A percentile compares a stretch with the other conserved stretches of the same genome.
Evolutionary conservation across 257 asterid genomes (phyloP).

Genomic region (Solanum ossicruentum): DNA sequence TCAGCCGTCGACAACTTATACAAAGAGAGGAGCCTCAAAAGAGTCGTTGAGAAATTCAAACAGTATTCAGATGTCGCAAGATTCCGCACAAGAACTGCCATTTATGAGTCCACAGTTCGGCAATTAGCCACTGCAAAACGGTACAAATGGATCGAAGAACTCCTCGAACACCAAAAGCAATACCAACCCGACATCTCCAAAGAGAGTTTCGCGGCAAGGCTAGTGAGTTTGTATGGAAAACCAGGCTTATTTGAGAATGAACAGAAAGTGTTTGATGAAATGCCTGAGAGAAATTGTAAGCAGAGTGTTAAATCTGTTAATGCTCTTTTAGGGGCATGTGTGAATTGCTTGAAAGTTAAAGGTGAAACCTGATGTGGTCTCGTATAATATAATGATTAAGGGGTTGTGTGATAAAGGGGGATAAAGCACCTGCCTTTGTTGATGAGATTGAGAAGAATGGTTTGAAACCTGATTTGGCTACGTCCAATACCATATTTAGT

Average conservation of each 20-base stretch:
- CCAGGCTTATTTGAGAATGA: constrained; percentile 27
- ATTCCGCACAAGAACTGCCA: constrained; percentile 26
- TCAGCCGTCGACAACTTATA: constrained; percentile 7
- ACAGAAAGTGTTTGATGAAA: constrained; percentile 33
- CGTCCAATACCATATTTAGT: constrained; percentile 24
- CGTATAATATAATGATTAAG: constrained; percentile 29
- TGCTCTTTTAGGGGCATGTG: constrained; percentile 34
- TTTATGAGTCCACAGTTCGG: constrained; percentile 23
- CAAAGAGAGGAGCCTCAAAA: constrained; percentile 25
- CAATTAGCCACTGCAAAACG: constrained; percentile 31
- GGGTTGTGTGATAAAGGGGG: constrained; percentile 27
- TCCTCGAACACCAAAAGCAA: constrained; percentile 30
- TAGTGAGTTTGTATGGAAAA: constrained; percentile 23
- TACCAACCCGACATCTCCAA: constrained; percentile 11
- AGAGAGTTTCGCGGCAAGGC: constrained; percentile 23
- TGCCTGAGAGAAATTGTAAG: constrained; percentile 20
- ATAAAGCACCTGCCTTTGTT: constrained; percentile 5
- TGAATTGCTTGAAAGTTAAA: constrained; percentile 14
- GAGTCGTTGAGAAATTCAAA: constrained; percentile 28
- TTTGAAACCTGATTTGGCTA: constrained; percentile 17
- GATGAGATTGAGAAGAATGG: constrained; percentile 21
- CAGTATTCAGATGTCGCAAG: constrained; percentile 11
- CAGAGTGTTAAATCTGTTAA: constrained; percentile 26
- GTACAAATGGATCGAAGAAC: constrained; percentile 20
- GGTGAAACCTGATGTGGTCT: constrained; percentile 18